Evolutionary conservation across 768 basidiomycete genomes (phyloP), one percentile per base, ranked within the genome.

Genomic region (Amanita thiersii): DNA sequence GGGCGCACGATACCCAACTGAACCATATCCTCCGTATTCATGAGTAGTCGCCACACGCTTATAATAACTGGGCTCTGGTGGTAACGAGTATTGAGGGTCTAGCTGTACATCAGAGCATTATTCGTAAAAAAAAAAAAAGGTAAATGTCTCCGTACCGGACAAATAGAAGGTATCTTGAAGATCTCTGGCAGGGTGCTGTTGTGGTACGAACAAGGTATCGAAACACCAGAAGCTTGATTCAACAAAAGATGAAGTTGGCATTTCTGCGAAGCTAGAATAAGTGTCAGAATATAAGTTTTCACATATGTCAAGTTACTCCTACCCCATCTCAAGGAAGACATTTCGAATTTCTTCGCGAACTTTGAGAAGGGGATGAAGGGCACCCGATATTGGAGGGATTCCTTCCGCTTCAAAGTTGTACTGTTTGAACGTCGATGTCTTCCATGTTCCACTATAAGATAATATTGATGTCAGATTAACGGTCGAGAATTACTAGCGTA

Each of bases 281-380:
- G 9, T n/a, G 40, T 51, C 26, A 39, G 37, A 23, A 30, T 21
- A 37, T 18, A n/a, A 14, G 23, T 5, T 46, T 35, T 20, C 40
- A 33, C 1, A 21, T 30, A 11, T 21, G 30, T 15, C 46, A 39
- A 10, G 39, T 18, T 33, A 15, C 4, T 61, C 77, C 39, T 48
- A 97, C 94, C 96, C 96, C 93, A 98, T 98, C 61, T 99, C 96
- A 52, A 99, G 73, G 73, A 99, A 99, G 55, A 98, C 97, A 59
- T 86, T 86, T 39, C 93, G 76, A 56, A 99, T 89, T 61, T 99
- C 96, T 64, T 98, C 96, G 43, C 96, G 75, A 18, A 99, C 96
- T 69, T 98, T 98, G 44, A 99, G 77, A 24, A 99, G 72, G 11
- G 96, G 96, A 61, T 98, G 96, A 21, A 98, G 69, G 10, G 93